These are phyloP conservation scores for Onygenales sp. DNA, from an alignment of 2,329 filamentous ascomycete species.

Conservation along the genomic window DNA sequence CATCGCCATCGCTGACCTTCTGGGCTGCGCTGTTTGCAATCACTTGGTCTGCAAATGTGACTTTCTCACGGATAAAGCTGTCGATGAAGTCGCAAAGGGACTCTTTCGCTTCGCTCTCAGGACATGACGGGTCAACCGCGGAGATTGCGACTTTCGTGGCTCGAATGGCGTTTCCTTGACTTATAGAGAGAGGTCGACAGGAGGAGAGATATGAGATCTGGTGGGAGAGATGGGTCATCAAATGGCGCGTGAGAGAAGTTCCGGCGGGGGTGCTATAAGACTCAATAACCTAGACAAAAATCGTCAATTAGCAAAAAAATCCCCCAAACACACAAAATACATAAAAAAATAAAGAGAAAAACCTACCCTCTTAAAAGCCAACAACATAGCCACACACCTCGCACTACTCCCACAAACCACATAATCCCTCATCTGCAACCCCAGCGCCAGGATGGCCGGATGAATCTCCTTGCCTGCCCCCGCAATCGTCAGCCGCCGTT, in stretches of 20 bases:
- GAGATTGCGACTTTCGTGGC: conserved; percentile 90
- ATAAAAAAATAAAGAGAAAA: background rate
- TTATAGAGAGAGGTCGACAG: conserved; percentile 90
- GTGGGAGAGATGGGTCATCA: conserved; percentile 84
- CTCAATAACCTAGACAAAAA: conserved; percentile 62
- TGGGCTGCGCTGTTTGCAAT: conserved; percentile 68
- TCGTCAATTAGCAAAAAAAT: conserved; percentile 4
- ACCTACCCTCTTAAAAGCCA: conserved; percentile 77
- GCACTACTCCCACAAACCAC: conserved; percentile 82
- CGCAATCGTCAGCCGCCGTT: conserved; percentile 54
- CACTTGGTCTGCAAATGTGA: conserved; percentile 75
- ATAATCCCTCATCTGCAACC: conserved; percentile 84
- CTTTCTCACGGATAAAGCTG: conserved; percentile 79
- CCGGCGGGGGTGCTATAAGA: conserved; percentile 84
- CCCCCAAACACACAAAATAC: conserved; percentile 5
- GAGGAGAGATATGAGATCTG: conserved; percentile 93
- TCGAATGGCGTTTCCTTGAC: conserved; percentile 93
- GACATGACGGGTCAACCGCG: conserved; percentile 75
- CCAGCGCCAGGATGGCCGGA: conserved; percentile 72
- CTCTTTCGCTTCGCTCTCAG: conserved; percentile 73
- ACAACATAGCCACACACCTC: conserved; percentile 73
- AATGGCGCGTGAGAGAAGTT: conserved; percentile 77
- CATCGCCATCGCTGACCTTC: conserved; percentile 69
- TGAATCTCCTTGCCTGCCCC: conserved; percentile 65
- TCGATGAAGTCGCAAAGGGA: conserved; percentile 74